phyloP scores from a whole-genome alignment of 2,329 filamentous ascomycete genomes.

The Penicillium hordei region DNA sequence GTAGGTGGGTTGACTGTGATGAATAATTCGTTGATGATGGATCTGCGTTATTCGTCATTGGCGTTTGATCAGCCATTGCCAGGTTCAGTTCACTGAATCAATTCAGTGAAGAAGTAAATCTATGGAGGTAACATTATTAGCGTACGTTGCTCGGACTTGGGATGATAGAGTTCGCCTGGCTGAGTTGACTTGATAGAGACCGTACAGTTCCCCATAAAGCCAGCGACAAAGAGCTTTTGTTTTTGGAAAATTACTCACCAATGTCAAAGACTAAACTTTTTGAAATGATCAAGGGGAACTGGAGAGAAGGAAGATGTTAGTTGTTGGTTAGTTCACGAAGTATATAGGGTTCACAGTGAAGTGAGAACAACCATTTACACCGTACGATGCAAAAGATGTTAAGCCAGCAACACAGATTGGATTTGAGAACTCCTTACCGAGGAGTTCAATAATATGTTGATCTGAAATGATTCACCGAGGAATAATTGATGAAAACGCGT shows the following conservation, averaged over 20 bases:
- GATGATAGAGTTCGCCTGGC: background rate
- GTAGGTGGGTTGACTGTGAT: background rate
- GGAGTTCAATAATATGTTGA: background rate
- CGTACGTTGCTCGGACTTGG: background rate
- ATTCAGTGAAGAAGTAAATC: background rate
- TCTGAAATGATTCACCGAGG: background rate
- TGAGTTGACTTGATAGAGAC: background rate
- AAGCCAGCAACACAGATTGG: background rate
- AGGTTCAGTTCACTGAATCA: background rate
- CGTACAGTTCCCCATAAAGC: background rate
- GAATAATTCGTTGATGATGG: background rate
- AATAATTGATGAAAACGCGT: background rate
- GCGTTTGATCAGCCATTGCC: background rate
- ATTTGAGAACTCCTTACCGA: background rate
- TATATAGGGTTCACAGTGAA: background rate
- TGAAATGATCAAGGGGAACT: background rate
- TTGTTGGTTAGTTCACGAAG: background rate
- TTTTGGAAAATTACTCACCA: background rate
- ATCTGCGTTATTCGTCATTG: background rate
- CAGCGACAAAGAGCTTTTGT: background rate
- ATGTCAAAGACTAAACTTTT: no score
- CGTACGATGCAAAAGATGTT: background rate
- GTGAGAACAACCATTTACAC: background rate
- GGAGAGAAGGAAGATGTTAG: background rate
- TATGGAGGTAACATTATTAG: background rate